A percentile compares a stretch with the other conserved stretches of the same genome.
Conservation (phyloP, 2,329 filamentous ascomycete genomes). For the Davidsoniella australis region DNA sequence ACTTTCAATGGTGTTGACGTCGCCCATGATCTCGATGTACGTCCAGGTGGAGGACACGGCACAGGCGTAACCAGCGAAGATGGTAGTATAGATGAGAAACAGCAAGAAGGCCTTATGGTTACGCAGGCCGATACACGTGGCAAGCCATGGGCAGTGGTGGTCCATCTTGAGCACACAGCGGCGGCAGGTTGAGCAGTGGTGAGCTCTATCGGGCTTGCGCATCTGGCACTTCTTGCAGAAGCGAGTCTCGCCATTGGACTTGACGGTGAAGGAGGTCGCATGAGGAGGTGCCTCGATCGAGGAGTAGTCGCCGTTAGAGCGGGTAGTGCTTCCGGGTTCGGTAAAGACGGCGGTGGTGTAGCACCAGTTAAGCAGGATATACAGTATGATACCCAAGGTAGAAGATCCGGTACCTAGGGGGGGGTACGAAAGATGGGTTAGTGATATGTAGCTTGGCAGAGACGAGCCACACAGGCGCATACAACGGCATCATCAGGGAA, state of each 20-base stretch:
- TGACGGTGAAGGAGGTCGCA: conserved; percentile 74
- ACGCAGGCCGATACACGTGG: conserved; percentile 79
- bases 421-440: neutral
- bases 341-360: conserved; percentile 93
- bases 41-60: conserved; percentile 66
- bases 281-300: conserved; percentile 32
- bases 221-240: conserved; percentile 97
- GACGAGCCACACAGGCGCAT: neutral
- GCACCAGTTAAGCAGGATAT: conserved; percentile 64
- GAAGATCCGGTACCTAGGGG: conserved; percentile 37
- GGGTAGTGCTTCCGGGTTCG: conserved; percentile 57
- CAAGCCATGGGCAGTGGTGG: conserved; percentile 96
- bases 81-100: conserved; percentile 73
- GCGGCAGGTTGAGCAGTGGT: conserved; percentile 91
- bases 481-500: neutral
- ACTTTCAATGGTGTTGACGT: conserved; percentile 54
- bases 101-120: conserved; percentile 95
- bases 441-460: neutral
- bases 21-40: conserved; percentile 61
- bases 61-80: conserved; percentile 75
- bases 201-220: conserved; percentile 83
- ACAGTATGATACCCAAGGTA: conserved; percentile 51
- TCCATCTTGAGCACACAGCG: conserved; percentile 98
- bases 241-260: conserved; percentile 67
- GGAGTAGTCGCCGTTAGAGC: conserved; percentile 51